Base-by-base conservation (phyloP, 2,329 filamentous ascomycete genomes). In the Penicillium glabrum region DNA sequence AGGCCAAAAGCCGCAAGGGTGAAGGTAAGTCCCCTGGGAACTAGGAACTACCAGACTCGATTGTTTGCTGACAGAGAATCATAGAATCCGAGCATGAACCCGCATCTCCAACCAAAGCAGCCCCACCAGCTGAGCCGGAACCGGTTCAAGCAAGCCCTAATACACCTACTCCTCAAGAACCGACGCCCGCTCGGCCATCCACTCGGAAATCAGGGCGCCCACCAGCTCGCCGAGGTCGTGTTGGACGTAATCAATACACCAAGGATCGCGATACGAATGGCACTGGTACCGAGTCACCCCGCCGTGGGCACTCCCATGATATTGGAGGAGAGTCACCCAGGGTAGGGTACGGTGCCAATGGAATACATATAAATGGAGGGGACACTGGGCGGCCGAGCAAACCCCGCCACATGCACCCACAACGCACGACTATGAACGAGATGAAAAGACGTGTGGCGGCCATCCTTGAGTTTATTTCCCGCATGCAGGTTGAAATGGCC, bases 401-500 rank as follows among this genome's bases (percentile, higher is more conserved):
- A 72, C 73, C 79, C 3, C 81, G 80, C 59, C 80, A 82, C 50
- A 79, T 80, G 73, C 79, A 83, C 60, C 74, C 82, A 13, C 79
- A 84, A 52, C 79, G 81, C 65, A 85, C 92, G 56, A 93, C 87
- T 27, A 90, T 96, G 87, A 88, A 88, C 58, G 92, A 96, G 69
- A 92, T 96, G 86, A 91, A 90, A 75, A 86, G 90, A 62, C 88
- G 91, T 10, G 91, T 93, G 6, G 85, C 89, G 4, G 89, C 85
- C 21, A 96, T 97, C 70, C 82, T 96, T 57, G 91, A 95, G 65
- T 97, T 93, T 69, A 96, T 97, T 61, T 88, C 89, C 4, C 86
- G 91, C 63, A 93, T 91, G 56, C 92, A 97, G 72, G 82, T 96
- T 7, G 93, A 97, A 68, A 84, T 96, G 75, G 91, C 90, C 1